Percentiles rank a stretch among this genome's conserved stretches.
Conservation (phyloP, 176 grass and related monocot species). For the Olyra latifolia region DNA sequence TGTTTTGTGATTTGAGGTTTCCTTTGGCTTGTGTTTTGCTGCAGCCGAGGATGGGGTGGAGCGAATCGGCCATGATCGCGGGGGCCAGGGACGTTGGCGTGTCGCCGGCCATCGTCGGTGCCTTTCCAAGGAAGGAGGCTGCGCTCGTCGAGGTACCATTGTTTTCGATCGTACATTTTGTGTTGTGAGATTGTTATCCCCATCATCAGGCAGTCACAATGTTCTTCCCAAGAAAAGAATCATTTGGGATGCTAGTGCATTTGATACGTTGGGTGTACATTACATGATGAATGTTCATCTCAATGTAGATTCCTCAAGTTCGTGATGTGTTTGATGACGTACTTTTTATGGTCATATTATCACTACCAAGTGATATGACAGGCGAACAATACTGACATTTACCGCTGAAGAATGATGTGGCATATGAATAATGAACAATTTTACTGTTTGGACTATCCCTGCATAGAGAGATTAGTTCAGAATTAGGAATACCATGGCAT, state of each 20-base stretch:
- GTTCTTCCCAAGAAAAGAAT: conserved; percentile 23
- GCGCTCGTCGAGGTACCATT: conserved; percentile 80
- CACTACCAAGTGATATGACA: background rate
- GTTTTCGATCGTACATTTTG: background rate
- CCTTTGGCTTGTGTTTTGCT: background rate
- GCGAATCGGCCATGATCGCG: conserved; percentile 80
- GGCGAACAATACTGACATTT: background rate
- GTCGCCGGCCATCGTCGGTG: conserved; percentile 81
- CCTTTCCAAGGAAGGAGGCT: conserved; percentile 78
- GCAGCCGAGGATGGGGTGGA: conserved; percentile 90
- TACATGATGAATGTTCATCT: background rate
- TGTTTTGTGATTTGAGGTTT: background rate
- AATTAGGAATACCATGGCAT: background rate
- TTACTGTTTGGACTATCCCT: background rate
- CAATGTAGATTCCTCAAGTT: background rate
- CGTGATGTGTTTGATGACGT: background rate
- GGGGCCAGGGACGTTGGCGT: conserved; percentile 81
- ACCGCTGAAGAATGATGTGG: background rate
- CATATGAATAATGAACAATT: background rate
- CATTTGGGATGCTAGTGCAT: conserved; percentile 2
- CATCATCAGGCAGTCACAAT: background rate
- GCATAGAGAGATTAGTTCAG: background rate
- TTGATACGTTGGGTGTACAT: background rate
- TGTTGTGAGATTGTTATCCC: background rate
- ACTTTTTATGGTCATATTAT: background rate